phyloP scores from a whole-genome alignment of 441 rosid genomes.

The Gossypium laxum region DNA sequence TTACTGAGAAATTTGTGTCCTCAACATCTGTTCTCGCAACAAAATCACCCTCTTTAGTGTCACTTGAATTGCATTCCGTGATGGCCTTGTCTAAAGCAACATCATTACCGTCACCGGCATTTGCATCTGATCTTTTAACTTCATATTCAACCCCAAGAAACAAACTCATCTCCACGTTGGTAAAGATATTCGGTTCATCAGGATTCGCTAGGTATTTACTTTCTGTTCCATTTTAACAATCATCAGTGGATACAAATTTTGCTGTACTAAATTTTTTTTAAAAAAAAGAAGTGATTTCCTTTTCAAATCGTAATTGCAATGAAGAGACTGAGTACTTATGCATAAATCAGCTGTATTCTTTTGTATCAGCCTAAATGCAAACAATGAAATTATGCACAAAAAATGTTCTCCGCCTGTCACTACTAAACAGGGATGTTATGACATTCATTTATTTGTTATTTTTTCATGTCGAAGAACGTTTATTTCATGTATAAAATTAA shows the following conservation, averaged over 20 bases:
- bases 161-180: slow-evolving; percentile 6
- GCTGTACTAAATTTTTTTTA: not conserved
- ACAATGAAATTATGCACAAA: not conserved
- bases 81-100: not conserved
- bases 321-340: slow-evolving; percentile 4
- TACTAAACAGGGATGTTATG: too few relatives aligned
- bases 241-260: not conserved
- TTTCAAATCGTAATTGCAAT: not conserved
- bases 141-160: slow-evolving; percentile 10
- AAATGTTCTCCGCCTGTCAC: too few relatives aligned
- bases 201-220: slow-evolving; percentile 7
- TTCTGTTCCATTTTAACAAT: slow-evolving; percentile 11
- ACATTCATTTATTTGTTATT: too few relatives aligned
- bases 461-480: too few relatives aligned
- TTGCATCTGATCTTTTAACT: slow-evolving; percentile 11
- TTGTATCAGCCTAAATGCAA: not conserved
- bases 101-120: not conserved
- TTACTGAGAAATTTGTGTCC: not conserved
- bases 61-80: not conserved
- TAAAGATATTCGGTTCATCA: slow-evolving; percentile 8
- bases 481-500: slow-evolving; percentile 5
- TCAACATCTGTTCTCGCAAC: not conserved
- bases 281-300: not conserved
- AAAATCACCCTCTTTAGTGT: not conserved
- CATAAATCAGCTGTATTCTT: not conserved